A percentile compares a stretch with the other conserved stretches of the same genome.
phyloP scores from a whole-genome alignment of 495 filamentous ascomycete genomes.

The Tuber brumale region DNA sequence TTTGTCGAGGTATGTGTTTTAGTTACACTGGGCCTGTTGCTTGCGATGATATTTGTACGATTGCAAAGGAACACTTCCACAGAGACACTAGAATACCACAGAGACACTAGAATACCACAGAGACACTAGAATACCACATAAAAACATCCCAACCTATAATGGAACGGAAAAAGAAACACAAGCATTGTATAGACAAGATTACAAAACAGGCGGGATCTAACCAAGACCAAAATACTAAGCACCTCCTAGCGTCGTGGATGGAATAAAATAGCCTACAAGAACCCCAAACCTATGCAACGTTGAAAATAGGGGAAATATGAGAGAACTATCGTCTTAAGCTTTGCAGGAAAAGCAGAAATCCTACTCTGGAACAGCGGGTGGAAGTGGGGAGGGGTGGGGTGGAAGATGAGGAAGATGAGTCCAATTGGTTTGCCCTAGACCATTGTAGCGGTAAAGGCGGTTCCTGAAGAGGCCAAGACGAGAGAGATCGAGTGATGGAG shows the following conservation, averaged over 20 bases:
- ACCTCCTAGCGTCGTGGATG: too few relatives aligned
- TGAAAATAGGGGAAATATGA: too few relatives aligned
- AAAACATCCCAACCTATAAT: neutral
- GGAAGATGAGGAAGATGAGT: neutral
- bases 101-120: neutral
- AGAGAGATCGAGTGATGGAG: neutral
- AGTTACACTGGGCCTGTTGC: too few relatives aligned
- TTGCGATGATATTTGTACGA: neutral
- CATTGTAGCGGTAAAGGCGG: neutral
- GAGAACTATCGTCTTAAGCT: too few relatives aligned
- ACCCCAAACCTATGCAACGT: too few relatives aligned
- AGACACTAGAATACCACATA: neutral
- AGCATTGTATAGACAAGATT: neutral
- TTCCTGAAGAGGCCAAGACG: neutral
- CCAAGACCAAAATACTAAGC: too few relatives aligned
- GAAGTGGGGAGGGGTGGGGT: neutral
- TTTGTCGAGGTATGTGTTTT: too few relatives aligned
- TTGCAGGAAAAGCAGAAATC: too few relatives aligned
- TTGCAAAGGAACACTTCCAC: neutral
- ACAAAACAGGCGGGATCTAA: too few relatives aligned
- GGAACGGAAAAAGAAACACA: neutral
- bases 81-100: neutral
- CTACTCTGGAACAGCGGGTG: neutral
- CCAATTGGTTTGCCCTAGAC: neutral
- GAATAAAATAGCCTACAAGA: too few relatives aligned